Evolutionary conservation across 2,329 filamentous ascomycete species (phyloP).

Genomic region (Decorospora gaudefroyi): DNA sequence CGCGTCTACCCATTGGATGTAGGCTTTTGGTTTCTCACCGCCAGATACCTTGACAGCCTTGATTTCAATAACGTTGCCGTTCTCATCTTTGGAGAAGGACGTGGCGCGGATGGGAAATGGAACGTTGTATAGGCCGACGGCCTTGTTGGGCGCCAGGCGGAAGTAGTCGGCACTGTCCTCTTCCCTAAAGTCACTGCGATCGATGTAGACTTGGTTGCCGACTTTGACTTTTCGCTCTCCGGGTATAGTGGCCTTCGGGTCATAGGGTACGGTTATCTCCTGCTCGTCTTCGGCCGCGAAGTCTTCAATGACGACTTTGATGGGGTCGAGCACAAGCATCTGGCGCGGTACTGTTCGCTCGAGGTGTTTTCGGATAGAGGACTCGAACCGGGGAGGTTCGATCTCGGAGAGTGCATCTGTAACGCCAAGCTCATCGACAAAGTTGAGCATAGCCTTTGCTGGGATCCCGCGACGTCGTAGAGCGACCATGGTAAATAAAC

Average conservation of each 20-base stretch:
- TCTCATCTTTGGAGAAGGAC: constrained; percentile 68
- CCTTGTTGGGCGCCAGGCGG: constrained; percentile 74
- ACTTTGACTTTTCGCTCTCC: constrained; percentile 64
- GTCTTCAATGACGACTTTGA: constrained; percentile 81
- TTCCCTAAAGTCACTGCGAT: constrained; percentile 76
- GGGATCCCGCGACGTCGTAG: constrained; percentile 84
- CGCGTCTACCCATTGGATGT: constrained; percentile 86
- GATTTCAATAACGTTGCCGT: constrained; percentile 68
- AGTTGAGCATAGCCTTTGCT: constrained; percentile 83
- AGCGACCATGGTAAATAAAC: constrained; percentile 84
- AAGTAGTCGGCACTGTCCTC: constrained; percentile 74
- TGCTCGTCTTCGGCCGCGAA: constrained; percentile 68
- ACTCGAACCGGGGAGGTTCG: constrained; percentile 80
- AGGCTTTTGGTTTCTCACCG: constrained; percentile 67
- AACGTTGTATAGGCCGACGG: constrained; percentile 72
- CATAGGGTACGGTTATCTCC: constrained; percentile 75
- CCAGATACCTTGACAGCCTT: constrained; percentile 69
- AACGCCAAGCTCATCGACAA: constrained; percentile 88
- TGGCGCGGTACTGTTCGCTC: constrained; percentile 86
- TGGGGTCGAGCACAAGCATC: constrained; percentile 85
- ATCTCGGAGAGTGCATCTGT: constrained; percentile 82
- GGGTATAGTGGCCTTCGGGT: constrained; percentile 70
- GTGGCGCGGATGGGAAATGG: constrained; percentile 71
- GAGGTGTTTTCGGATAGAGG: constrained; percentile 81
- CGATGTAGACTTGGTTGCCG: constrained; percentile 82